phyloP scores from a whole-genome alignment of 192 early-diverging fungal species.

The Spizellomyces punctatus region DNA sequence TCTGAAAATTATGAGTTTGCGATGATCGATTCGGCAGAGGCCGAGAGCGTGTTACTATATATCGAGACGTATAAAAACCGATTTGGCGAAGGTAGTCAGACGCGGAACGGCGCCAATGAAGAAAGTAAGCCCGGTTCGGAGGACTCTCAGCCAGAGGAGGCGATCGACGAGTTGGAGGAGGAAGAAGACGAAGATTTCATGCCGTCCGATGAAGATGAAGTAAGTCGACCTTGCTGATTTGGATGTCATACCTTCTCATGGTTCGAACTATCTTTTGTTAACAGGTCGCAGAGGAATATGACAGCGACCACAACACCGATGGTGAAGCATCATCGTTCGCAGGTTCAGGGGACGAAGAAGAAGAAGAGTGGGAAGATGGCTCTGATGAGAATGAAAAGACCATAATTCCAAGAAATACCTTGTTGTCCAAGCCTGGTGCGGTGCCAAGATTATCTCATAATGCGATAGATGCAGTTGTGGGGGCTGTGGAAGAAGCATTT shows the following conservation, averaged over 20 bases:
- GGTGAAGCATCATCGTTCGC: not conserved
- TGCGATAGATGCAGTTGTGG: conserved; percentile 4
- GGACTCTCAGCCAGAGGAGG: not conserved
- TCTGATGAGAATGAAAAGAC: not conserved
- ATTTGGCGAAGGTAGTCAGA: not conserved
- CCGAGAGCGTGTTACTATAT: not conserved
- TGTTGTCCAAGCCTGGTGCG: conserved; percentile 18
- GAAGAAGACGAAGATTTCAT: conserved; percentile 36
- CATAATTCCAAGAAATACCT: too few species aligned
- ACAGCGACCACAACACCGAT: conserved; percentile 27
- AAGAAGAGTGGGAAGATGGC: conserved; percentile 16
- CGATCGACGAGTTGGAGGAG: not conserved
- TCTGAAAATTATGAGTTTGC: conserved; percentile 9
- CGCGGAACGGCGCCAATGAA: not conserved
- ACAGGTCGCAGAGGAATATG: conserved; percentile 29
- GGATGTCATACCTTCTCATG: not conserved
- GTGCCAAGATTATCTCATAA: not conserved
- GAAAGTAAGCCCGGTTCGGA: not conserved
- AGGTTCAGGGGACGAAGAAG: conserved; percentile 17
- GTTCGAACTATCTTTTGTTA: not conserved
- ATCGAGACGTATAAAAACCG: conserved; percentile 8
- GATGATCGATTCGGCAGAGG: not conserved
- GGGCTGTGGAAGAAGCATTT: conserved; percentile 11
- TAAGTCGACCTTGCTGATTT: not conserved
- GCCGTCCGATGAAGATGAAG: not conserved